Percentiles rank a stretch among this genome's conserved stretches.
phyloP scores from a whole-genome alignment of 73 alveolate genomes.

The Uronychia binucleata region DNA sequence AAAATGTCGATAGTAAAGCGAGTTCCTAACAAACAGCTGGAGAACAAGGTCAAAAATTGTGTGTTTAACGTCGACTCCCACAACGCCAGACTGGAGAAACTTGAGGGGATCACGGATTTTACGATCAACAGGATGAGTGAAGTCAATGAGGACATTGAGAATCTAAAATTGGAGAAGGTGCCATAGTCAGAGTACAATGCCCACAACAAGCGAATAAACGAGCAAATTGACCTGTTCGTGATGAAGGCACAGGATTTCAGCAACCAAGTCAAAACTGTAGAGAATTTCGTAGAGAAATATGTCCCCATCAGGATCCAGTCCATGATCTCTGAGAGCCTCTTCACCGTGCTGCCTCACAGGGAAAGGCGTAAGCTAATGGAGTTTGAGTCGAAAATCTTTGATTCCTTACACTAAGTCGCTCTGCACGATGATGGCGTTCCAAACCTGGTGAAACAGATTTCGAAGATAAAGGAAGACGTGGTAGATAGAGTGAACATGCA shows the following conservation, averaged over 20 bases:
- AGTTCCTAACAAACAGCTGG: not conserved
- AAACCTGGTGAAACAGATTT: not conserved
- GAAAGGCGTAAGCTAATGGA: not conserved
- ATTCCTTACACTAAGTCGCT: not conserved
- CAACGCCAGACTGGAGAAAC: not conserved
- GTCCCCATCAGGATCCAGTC: slow-evolving; percentile 20
- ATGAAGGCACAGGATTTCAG: not conserved
- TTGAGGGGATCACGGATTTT: not conserved
- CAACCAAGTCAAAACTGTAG: slow-evolving; percentile 3
- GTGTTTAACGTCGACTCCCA: not conserved
- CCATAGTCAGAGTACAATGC: slow-evolving; percentile 2
- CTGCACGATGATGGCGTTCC: not conserved
- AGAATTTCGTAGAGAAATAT: slow-evolving; percentile 14
- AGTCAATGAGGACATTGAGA: not conserved
- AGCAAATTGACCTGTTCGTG: not conserved
- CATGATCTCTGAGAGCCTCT: slow-evolving; percentile 4
- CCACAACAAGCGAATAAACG: not conserved
- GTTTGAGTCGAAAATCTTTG: not conserved
- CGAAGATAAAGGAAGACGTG: not conserved
- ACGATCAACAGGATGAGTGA: not conserved
- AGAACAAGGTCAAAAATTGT: not conserved
- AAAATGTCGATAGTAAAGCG: not conserved
- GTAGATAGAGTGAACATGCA: not conserved
- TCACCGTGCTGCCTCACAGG: not conserved
- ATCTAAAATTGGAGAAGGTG: not conserved